A percentile compares a stretch with the other conserved stretches of the same genome.
These are phyloP conservation scores for Peronospora farinosa DNA, from an alignment of 352 stramenopile species.

Conservation along the genomic window DNA sequence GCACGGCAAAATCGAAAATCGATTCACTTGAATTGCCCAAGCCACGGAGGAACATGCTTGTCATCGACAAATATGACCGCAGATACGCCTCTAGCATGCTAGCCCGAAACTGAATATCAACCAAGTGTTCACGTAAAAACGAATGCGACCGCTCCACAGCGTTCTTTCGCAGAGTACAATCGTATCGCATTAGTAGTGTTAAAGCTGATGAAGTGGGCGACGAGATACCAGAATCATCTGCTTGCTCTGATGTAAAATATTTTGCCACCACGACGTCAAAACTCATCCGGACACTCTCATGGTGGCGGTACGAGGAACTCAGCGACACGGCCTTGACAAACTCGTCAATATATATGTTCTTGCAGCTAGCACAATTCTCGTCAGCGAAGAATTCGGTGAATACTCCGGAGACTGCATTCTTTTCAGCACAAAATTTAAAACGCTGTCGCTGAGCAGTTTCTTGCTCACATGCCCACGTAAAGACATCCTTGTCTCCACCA, in stretches of 20 bases:
- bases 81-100: constrained; percentile 76
- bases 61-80: constrained; percentile 65
- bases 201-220: constrained; percentile 29
- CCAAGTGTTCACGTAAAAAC: constrained; percentile 72
- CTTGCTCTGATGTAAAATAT: constrained; percentile 31
- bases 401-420: constrained; percentile 8
- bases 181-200: constrained; percentile 57
- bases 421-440: constrained; percentile 32
- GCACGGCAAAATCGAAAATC: constrained; percentile 85
- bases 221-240: background rate
- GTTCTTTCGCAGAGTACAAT: constrained; percentile 57
- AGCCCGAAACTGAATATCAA: constrained; percentile 61
- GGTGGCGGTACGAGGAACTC: constrained; percentile 41
- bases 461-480: constrained; percentile 29
- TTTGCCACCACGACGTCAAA: constrained; percentile 46
- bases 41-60: constrained; percentile 65
- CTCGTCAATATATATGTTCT: constrained; percentile 74
- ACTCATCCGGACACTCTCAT: constrained; percentile 59
- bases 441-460: constrained; percentile 29
- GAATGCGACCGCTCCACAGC: constrained; percentile 51
- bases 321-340: constrained; percentile 61
- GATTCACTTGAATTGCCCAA: constrained; percentile 78
- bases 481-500: constrained; percentile 21
- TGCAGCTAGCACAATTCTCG: constrained; percentile 32
- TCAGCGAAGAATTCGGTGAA: constrained; percentile 23